A percentile compares a stretch with the other conserved stretches of the same genome.
Conservation (phyloP, 805 yeast species). For the Brettanomyces custersianus region DNA sequence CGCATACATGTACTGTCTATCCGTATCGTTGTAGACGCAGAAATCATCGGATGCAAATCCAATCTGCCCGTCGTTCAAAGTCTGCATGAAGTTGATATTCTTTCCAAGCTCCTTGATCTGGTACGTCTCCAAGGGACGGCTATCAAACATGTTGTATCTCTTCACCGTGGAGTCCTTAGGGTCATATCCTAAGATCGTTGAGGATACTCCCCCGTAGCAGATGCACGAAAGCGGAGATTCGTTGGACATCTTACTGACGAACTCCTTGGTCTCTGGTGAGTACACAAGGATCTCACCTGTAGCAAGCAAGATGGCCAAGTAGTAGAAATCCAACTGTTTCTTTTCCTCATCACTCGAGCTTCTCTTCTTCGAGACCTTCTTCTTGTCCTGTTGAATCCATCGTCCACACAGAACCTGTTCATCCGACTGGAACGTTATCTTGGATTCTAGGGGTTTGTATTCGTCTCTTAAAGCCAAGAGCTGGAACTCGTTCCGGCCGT, state of each 20-base stretch:
- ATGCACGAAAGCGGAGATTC: conserved; percentile 20
- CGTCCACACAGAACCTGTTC: conserved; percentile 27
- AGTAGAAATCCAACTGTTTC: conserved; percentile 5
- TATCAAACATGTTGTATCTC: conserved; percentile 17
- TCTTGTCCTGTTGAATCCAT: conserved; percentile 24
- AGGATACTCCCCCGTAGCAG: conserved; percentile 12
- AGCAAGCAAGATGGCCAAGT: conserved; percentile 16
- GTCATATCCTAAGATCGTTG: conserved; percentile 22
- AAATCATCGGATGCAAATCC: conserved; percentile 24
- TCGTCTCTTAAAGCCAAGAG: conserved; percentile 24
- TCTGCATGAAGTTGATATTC: conserved; percentile 11
- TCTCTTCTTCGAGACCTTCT: conserved; percentile 5
- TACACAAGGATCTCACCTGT: conserved; percentile 34
- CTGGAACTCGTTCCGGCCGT: conserved; percentile 38
- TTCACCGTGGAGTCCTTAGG: conserved; percentile 17
- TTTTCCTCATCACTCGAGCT: conserved; percentile 11
- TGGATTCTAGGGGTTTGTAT: conserved; percentile 18
- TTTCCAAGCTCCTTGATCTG: conserved; percentile 8
- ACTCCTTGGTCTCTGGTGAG: conserved; percentile 33
- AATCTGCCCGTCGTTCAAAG: conserved; percentile 7
- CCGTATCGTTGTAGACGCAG: conserved; percentile 24
- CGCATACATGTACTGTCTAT: conserved; percentile 12
- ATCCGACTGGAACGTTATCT: conserved; percentile 33
- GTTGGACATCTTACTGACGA: conserved; percentile 28
- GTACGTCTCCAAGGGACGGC: conserved; percentile 4